Evolutionary conservation across 2,329 filamentous ascomycete genomes (phyloP), one percentile per base, ranked within the genome.

Genomic region (Epichloe typhina): DNA sequence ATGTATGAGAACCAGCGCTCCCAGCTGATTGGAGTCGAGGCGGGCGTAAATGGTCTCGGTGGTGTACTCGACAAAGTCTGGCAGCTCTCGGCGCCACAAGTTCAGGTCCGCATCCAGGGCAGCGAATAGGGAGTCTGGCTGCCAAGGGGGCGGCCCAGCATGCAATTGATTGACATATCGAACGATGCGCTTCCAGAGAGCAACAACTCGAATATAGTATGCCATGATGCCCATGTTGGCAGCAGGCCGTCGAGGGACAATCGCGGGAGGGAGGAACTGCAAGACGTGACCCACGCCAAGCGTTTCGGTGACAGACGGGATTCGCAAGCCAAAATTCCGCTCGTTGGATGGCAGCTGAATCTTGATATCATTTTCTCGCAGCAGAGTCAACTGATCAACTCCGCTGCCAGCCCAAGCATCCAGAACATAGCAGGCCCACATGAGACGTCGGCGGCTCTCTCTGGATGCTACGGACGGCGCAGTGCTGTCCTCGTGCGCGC

Each of bases 11-110:
- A 70, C 66, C 41, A 73, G 59, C 9, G 69, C 69, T 13, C 71
- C 71, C 0, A 73, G 64, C 54, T 73, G 70, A 37, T 70, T 69
- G 1, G 71, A 72, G 53, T 72, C 70, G 19, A 71, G 64, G 11
- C 70, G 68, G 3, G 69, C 69, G 52, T 72, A 73, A 36, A 73
- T 71, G 17, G 70, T 69, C 41, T 70, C 67, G 13, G 66, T 60
- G 1, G 66, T 68, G 55, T 72, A 72, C 37, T 67, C 67, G 40
- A 73, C 64, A 52, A 68, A 71, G 39, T 70, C 67, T 0, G 71
- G 70, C 5, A 73, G 64, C 38, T 69, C 64, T 23, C 61, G 59
- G 7, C 67, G 66, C 70, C 70, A 73, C 15, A 63, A 60, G 21
- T 60, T 60, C 47, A 72, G 58, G 51, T 70, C 69, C 1, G 62